A percentile compares a stretch with the other conserved stretches of the same genome.
Evolutionary conservation across 2,329 filamentous ascomycete species (phyloP).

Genomic region (Zymoseptoria brevis): DNA sequence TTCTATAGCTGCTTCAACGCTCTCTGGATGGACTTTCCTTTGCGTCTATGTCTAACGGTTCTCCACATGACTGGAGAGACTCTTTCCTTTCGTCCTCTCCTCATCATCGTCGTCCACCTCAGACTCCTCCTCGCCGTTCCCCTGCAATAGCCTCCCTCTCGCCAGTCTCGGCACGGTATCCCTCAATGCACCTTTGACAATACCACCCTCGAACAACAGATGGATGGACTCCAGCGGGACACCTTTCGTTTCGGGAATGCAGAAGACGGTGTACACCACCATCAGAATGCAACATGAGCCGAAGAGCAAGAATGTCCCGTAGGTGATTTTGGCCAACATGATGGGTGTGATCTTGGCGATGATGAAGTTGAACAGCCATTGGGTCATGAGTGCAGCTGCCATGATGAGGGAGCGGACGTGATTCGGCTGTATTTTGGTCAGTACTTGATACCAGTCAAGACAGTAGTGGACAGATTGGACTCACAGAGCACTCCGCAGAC

Average conservation of each 20-base stretch:
- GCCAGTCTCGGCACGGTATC: slow-evolving; percentile 33
- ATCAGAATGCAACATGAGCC: slow-evolving; percentile 35
- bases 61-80: slow-evolving; percentile 7
- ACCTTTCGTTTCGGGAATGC: slow-evolving; percentile 38
- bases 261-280: slow-evolving; percentile 36
- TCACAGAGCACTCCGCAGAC: slow-evolving; percentile 28
- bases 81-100: slow-evolving; percentile 12
- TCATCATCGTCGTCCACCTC: slow-evolving; percentile 26
- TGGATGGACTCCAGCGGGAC: slow-evolving; percentile 37
- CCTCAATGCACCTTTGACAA: slow-evolving; percentile 33
- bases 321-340: slow-evolving; percentile 37
- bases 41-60: slow-evolving; percentile 1
- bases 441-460: not conserved
- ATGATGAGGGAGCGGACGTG: slow-evolving; percentile 36
- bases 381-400: slow-evolving; percentile 39
- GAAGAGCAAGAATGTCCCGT: slow-evolving; percentile 36
- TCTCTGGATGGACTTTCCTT: not conserved
- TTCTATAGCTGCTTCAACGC: too few relatives aligned
- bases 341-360: slow-evolving; percentile 31
- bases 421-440: slow-evolving; percentile 14
- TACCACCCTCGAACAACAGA: slow-evolving; percentile 36
- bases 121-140: slow-evolving; percentile 17
- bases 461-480: not conserved
- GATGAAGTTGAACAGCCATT: slow-evolving; percentile 38
- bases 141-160: slow-evolving; percentile 31